phyloP scores from a whole-genome alignment of 345 rosid species.

The Sonneratia alba region DNA sequence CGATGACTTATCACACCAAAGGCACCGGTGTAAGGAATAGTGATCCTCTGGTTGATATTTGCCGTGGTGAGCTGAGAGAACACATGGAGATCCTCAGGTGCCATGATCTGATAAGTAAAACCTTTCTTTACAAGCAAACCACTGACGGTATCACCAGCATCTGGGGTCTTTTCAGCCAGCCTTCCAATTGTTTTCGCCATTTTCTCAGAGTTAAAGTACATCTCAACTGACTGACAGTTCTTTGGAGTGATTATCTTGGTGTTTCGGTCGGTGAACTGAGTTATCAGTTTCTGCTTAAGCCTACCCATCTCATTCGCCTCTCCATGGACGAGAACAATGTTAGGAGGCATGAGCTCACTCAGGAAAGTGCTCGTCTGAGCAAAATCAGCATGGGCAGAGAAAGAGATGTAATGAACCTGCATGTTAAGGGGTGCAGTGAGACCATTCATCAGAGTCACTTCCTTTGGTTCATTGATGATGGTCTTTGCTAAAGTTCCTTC shows the following conservation, averaged over 20 bases:
- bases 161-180: constrained; percentile 76
- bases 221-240: constrained; percentile 83
- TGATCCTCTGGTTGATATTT: constrained; percentile 67
- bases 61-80: constrained; percentile 93
- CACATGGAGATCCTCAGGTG: constrained; percentile 87
- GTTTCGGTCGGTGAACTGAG: constrained; percentile 72
- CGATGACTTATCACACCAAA: constrained; percentile 74
- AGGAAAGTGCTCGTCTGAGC: constrained; percentile 91
- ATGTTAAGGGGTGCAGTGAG: constrained; percentile 75
- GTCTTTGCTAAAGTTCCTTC: constrained; percentile 82
- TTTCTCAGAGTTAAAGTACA: constrained; percentile 79
- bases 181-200: constrained; percentile 90
- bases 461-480: constrained; percentile 82
- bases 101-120: constrained; percentile 93
- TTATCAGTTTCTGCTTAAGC: constrained; percentile 75
- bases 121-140: constrained; percentile 88
- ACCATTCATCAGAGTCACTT: constrained; percentile 91
- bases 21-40: constrained; percentile 67
- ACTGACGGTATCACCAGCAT: constrained; percentile 64
- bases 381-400: constrained; percentile 93
- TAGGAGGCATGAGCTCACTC: constrained; percentile 91
- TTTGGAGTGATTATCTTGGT: constrained; percentile 74
- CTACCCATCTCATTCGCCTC: constrained; percentile 92
- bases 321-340: constrained; percentile 88
- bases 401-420: constrained; percentile 89